These are phyloP conservation scores for Scutellaria barbata DNA, from an alignment of 257 asterid species.

Conservation along the genomic window DNA sequence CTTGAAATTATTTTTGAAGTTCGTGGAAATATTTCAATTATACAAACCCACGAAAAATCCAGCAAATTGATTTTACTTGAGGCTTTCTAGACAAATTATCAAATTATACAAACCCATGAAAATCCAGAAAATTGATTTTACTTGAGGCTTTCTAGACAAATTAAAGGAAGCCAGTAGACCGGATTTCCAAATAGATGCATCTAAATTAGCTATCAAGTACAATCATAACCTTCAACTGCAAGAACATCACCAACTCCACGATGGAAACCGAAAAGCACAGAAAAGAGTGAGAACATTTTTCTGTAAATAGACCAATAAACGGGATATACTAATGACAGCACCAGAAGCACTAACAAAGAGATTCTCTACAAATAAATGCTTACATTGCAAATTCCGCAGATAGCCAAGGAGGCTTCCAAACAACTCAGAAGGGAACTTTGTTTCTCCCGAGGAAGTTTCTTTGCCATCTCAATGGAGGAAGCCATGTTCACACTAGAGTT, in stretches of 20 bases:
- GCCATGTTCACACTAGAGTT: slow-evolving; percentile 55
- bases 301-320: background rate
- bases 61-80: too few species aligned
- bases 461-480: slow-evolving; percentile 79
- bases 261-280: background rate
- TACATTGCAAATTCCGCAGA: slow-evolving; percentile 92
- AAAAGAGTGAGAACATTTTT: background rate
- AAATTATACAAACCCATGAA: background rate
- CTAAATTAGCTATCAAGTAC: background rate
- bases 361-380: slow-evolving; percentile 39
- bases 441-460: slow-evolving; percentile 78
- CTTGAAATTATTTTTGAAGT: too few species aligned
- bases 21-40: too few species aligned
- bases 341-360: slow-evolving; percentile 13
- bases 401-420: slow-evolving; percentile 82
- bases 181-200: background rate
- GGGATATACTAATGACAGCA: background rate
- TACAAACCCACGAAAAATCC: too few species aligned
- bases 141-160: background rate
- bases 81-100: too few species aligned
- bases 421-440: slow-evolving; percentile 68
- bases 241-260: background rate
- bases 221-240: background rate
- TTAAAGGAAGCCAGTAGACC: background rate
- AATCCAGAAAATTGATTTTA: background rate